Base-by-base conservation (phyloP, 163 green algal genomes). In the Chloromonas sp. region DNA sequence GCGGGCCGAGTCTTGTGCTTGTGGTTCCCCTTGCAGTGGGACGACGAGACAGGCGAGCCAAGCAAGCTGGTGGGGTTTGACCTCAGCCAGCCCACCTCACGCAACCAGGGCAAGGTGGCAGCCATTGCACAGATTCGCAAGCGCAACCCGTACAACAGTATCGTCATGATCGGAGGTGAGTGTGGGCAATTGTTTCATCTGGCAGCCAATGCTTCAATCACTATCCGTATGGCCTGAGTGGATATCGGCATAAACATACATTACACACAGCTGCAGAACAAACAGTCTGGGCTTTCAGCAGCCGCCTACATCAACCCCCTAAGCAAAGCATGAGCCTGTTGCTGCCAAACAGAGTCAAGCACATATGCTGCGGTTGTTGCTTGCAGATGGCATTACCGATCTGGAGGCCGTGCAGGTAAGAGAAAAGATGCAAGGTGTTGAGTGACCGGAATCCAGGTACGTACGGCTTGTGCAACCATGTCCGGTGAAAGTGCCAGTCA, bases 371-470 rank as follows among this genome's bases (percentile, higher is more conserved):
- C 11, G 5, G 66, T 76, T 76, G 5, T 76, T 84, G 81, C 1
- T 84, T 2, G 70, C 57, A 74, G 92, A 95, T 82, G 93, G 93
- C 82, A 96, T 96, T 87, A 96, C 93, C 0, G 93, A 96, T 83
- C 87, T 96, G 70, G 93, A 96, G 88, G 93, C 93, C 1, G 93
- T 94, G 80, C 87, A 93, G 86, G 87, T 91, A 70, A 88, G 84
- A 0, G 91, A 11, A 74, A 11, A 74, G 36, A 36, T 36, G 36
- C 36, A 36, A 36, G 36, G 36, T 36, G 36, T 36, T 36, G 36
- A 36, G 36, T 36, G 36, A 36, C 36, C 36, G 36, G 36, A 36
- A 36, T 36, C 36, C 36, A 36, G 36, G 36, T 36, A 36, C 36
- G 36, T 36, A 36, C 36, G 36, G 36, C 36, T 36, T 36, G 36